phyloP scores from a whole-genome alignment of 257 asterid species.

The Primulina huaijiensis region DNA sequence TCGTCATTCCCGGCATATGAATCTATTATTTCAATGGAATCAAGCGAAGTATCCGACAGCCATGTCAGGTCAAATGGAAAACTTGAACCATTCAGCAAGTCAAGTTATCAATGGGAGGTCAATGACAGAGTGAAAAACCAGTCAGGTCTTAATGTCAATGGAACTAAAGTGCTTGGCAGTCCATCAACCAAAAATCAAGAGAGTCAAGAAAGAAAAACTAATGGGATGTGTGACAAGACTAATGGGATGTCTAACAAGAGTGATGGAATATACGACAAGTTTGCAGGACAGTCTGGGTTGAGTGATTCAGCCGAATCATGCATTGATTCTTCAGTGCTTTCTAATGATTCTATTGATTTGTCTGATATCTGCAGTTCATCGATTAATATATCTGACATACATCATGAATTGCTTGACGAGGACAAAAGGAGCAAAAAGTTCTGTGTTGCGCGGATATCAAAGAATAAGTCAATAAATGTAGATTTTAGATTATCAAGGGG shows the following conservation, averaged over 20 bases:
- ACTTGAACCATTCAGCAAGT: constrained; percentile 31
- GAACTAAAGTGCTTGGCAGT: constrained; percentile 27
- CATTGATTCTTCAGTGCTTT: constrained; percentile 31
- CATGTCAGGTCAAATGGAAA: constrained; percentile 46
- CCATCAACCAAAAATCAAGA: constrained; percentile 46
- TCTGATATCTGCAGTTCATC: constrained; percentile 50
- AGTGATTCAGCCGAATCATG: constrained; percentile 40
- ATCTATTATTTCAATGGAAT: constrained; percentile 41
- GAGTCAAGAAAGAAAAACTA: constrained; percentile 44
- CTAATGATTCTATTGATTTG: constrained; percentile 42
- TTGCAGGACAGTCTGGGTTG: constrained; percentile 41
- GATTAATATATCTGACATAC: constrained; percentile 49
- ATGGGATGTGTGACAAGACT: constrained; percentile 40
- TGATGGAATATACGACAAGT: constrained; percentile 37
- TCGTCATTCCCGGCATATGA: constrained; percentile 35
- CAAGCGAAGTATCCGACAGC: constrained; percentile 37
- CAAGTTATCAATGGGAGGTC: constrained; percentile 38
- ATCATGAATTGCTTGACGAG: constrained; percentile 52
- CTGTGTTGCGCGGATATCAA: constrained; percentile 65
- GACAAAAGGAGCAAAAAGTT: constrained; percentile 57
- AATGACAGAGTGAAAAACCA: constrained; percentile 37
- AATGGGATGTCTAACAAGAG: constrained; percentile 43
- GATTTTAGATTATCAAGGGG: constrained; percentile 97
- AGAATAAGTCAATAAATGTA: constrained; percentile 83
- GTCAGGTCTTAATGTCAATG: constrained; percentile 36